A percentile compares a stretch with the other conserved stretches of the same genome.
These are phyloP conservation scores for Venturia aucupariae DNA, from an alignment of 2,329 filamentous ascomycete species.

Conservation along the genomic window DNA sequence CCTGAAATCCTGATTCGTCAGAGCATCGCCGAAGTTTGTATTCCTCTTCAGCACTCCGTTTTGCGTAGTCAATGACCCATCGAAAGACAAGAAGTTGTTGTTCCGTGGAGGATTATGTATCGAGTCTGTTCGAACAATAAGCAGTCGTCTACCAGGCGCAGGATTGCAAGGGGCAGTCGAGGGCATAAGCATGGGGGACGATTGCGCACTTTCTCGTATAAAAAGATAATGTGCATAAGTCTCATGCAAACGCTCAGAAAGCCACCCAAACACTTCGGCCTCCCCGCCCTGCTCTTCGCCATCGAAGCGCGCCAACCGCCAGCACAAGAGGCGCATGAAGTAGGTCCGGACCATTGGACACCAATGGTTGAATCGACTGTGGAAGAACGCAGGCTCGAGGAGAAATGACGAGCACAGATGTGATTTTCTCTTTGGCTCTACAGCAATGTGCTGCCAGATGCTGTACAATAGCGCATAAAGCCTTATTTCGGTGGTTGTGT, in stretches of 20 bases:
- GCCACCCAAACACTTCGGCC: constrained; percentile 56
- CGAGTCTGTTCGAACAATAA: constrained; percentile 79
- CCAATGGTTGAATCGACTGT: constrained; percentile 84
- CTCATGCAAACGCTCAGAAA: constrained; percentile 58
- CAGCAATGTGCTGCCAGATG: constrained; percentile 64
- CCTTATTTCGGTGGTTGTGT: constrained; percentile 82
- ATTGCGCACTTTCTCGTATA: constrained; percentile 58
- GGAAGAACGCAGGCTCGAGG: constrained; percentile 64
- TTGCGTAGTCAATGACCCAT: constrained; percentile 43
- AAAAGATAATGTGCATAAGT: constrained; percentile 75
- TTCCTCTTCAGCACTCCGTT: constrained; percentile 11
- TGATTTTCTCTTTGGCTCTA: constrained; percentile 57
- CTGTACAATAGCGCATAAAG: constrained; percentile 73
- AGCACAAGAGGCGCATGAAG: constrained; percentile 83
- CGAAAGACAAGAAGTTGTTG: constrained; percentile 51
- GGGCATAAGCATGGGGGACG: constrained; percentile 46
- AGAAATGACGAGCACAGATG: constrained; percentile 66
- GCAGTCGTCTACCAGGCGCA: constrained; percentile 72
- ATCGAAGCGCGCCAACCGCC: constrained; percentile 72
- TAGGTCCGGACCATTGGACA: constrained; percentile 92
- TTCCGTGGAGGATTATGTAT: constrained; percentile 38
- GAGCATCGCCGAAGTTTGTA: neutral
- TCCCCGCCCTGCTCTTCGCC: constrained; percentile 58
- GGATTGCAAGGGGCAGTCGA: constrained; percentile 77
- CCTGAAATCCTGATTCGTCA: constrained; percentile 12